Evolutionary conservation across 208 protist genomes (phyloP), one percentile per base, ranked within the genome.

Genomic region (Lotmaria passim): DNA sequence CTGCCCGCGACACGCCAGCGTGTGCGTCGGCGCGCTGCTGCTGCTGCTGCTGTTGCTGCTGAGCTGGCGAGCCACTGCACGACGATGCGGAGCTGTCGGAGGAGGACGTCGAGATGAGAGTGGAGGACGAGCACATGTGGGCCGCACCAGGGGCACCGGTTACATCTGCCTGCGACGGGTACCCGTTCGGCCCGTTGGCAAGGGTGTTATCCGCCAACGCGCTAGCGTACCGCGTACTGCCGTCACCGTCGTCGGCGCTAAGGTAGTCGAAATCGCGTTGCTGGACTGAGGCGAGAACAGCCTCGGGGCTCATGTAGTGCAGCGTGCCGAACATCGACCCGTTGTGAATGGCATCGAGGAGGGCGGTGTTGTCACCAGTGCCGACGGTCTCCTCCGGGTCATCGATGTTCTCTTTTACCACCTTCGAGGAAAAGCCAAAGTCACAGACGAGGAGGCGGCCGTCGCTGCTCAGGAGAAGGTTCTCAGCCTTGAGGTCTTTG

Each of bases 401-500:
- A 60, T 90, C 79, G 26, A 82, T 73, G 67, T 83, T 83, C 47
- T 83, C 75, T 44, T 78, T 82, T 3, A 60, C 72, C 17, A 76
- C 61, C 74, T 87, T 89, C 30, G 85, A 88, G 26, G 81, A 93
- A 62, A 96, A 90, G 75, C 93, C 93, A 81, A 97, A 97, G 83
- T 97, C 93, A 55, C 89, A 96, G 44, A 97, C 87, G 1, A 94
- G 73, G 7, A 95, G 82, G 23, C 79, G 80, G 41, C 85, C 86
- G 28, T 91, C 82, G 34, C 72, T 82, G 41, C 76, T 75, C 10
- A 97, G 66, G 12, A 97, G 79, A 14, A 97, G 79, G 57, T 97
- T 97, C 69, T 97, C 90, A 23, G 93, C 90, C 78, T 97, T 97
- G 15, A 97, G 78, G 70, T 97, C 96, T 43, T 86, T 79, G 64